These are phyloP conservation scores for Solanum bulbocastanum DNA, from an alignment of 257 asterid species.

Conservation along the genomic window DNA sequence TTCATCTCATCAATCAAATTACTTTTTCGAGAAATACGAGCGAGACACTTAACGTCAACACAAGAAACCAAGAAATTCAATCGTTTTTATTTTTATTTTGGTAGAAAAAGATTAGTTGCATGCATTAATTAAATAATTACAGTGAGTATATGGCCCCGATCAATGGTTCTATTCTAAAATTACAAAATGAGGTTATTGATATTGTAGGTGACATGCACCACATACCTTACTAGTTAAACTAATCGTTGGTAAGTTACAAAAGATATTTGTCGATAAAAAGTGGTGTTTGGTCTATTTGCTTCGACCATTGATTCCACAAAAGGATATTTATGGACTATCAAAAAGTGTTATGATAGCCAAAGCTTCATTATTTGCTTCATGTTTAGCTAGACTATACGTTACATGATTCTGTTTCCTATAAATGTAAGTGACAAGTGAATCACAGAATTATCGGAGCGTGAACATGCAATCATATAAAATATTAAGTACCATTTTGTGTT, in stretches of 20 bases:
- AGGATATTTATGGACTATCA: not conserved
- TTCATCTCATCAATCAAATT: no score
- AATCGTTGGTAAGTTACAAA: not conserved
- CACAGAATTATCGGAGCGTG: not conserved
- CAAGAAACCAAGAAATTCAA: not conserved
- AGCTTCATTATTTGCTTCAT: not conserved
- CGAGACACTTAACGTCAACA: no score
- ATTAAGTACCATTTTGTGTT: not conserved
- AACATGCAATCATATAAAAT: not conserved
- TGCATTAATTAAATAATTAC: no score
- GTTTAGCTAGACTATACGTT: not conserved
- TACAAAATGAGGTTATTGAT: not conserved
- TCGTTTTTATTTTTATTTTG: not conserved
- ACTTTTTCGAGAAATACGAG: no score
- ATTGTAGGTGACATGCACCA: not conserved
- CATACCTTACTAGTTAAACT: no score
- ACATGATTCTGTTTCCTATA: not conserved
- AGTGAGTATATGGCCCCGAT: not conserved
- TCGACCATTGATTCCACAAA: no score
- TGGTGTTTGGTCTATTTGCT: no score
- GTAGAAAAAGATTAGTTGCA: not conserved
- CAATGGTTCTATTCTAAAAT: not conserved
- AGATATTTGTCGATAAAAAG: no score
- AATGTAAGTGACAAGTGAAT: not conserved
- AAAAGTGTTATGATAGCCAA: not conserved